phyloP scores from a whole-genome alignment of 1,284 basidiomycete species.

The Rhodotorula glutinis region DNA sequence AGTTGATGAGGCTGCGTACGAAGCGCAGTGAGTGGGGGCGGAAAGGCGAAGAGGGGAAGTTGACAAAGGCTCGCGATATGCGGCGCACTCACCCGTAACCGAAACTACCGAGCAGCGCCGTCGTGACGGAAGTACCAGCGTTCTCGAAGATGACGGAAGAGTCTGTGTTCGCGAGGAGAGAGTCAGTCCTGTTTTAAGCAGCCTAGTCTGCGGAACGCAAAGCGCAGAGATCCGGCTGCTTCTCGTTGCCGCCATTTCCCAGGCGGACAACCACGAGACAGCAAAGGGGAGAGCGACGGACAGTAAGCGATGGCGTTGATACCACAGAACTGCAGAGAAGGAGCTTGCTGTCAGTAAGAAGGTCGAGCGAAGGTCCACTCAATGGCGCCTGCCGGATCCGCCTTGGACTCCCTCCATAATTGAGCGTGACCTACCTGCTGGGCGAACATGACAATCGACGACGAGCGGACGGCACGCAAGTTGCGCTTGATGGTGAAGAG shows the following conservation, averaged over 20 bases:
- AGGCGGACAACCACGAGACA: no score
- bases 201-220: no score
- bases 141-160: conserved; percentile 64
- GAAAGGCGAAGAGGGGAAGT: background rate
- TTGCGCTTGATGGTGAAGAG: conserved; percentile 65
- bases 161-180: conserved; percentile 46
- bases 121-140: conserved; percentile 52
- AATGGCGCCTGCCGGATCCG: no score
- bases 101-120: conserved; percentile 61
- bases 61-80: background rate
- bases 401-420: no score
- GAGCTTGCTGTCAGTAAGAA: background rate
- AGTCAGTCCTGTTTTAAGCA: background rate
- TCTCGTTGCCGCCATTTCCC: no score
- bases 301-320: conserved; percentile 50
- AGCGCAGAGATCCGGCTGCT: no score
- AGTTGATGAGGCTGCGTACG: conserved; percentile 39
- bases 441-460: conserved; percentile 65
- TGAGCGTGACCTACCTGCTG: conserved; percentile 22
- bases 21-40: background rate
- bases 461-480: conserved; percentile 67
- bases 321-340: conserved; percentile 2
- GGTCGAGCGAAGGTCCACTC: no score
- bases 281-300: background rate
- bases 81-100: conserved; percentile 51